These are phyloP conservation scores for Penicillium sp. DNA, from an alignment of 2,329 filamentous ascomycete genomes.

Conservation along the genomic window DNA sequence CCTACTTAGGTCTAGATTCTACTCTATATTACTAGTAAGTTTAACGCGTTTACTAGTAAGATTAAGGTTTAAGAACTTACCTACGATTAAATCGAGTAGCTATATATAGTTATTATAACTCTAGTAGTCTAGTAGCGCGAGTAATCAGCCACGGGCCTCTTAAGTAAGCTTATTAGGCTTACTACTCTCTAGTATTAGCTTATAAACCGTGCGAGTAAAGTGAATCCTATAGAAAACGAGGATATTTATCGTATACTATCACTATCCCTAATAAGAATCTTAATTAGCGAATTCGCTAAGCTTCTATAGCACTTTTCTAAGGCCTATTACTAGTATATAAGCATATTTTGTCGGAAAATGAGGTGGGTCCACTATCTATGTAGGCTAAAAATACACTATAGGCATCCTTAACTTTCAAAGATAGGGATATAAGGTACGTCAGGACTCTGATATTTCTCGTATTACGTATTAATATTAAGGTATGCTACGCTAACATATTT, in stretches of 20 bases:
- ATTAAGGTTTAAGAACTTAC: neutral
- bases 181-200: neutral
- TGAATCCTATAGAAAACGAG: constrained; percentile 4
- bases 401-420: too few relatives aligned
- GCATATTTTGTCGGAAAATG: too few relatives aligned
- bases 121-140: neutral
- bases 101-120: neutral
- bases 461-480: too few relatives aligned
- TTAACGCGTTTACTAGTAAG: neutral
- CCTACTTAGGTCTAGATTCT: neutral
- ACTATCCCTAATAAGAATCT: neutral
- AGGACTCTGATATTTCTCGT: too few relatives aligned
- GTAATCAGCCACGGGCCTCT: neutral
- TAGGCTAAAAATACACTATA: too few relatives aligned
- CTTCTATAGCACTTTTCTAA: neutral
- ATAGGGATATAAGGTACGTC: too few relatives aligned
- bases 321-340: neutral
- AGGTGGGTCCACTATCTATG: too few relatives aligned
- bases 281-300: neutral
- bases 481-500: neutral
- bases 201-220: neutral
- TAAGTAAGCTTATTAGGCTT: neutral
- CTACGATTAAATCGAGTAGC: neutral
- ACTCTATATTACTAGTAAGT: constrained; percentile 8
- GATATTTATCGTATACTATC: constrained; percentile 6